These are phyloP conservation scores for Gonium pectorale DNA, from an alignment of 139 green algal species.

Conservation along the genomic window DNA sequence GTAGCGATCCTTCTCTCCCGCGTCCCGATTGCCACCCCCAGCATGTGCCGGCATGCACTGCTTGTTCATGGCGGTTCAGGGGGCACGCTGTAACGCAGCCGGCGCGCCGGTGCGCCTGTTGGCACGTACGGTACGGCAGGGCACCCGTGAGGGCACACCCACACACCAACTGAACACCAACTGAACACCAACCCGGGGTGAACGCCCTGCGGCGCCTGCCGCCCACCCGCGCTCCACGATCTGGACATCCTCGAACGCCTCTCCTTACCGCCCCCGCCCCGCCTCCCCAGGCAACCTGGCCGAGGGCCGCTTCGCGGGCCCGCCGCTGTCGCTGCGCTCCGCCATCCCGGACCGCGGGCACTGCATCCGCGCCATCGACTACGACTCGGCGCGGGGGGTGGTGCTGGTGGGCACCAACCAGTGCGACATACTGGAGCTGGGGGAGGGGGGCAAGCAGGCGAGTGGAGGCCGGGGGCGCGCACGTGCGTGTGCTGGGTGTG, in stretches of 20 bases:
- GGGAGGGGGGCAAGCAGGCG: conserved; percentile 42
- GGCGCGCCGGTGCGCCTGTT: too few species aligned
- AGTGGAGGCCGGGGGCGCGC: neutral
- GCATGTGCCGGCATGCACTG: too few species aligned
- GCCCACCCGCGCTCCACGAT: too few species aligned
- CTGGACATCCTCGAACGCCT: neutral
- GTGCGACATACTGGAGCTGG: conserved; percentile 68
- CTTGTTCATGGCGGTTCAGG: too few species aligned
- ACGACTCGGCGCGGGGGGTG: conserved; percentile 33
- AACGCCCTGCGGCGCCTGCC: too few species aligned
- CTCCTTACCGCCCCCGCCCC: neutral
- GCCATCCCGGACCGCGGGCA: conserved; percentile 34
- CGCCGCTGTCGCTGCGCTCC: conserved; percentile 53
- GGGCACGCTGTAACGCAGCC: too few species aligned
- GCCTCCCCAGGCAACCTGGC: conserved; percentile 46
- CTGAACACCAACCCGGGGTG: too few species aligned
- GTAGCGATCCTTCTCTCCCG: too few species aligned
- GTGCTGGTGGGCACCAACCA: conserved; percentile 71
- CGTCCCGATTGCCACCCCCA: too few species aligned
- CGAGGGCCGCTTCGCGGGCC: conserved; percentile 58
- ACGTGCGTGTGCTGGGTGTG: neutral
- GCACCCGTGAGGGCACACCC: too few species aligned
- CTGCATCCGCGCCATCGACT: conserved; percentile 62
- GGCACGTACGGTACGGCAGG: too few species aligned
- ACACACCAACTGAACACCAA: too few species aligned